Percentiles rank a stretch among this genome's conserved stretches.
These are phyloP conservation scores for Brettanomyces custersianus DNA, from an alignment of 805 yeast species.

Conservation along the genomic window DNA sequence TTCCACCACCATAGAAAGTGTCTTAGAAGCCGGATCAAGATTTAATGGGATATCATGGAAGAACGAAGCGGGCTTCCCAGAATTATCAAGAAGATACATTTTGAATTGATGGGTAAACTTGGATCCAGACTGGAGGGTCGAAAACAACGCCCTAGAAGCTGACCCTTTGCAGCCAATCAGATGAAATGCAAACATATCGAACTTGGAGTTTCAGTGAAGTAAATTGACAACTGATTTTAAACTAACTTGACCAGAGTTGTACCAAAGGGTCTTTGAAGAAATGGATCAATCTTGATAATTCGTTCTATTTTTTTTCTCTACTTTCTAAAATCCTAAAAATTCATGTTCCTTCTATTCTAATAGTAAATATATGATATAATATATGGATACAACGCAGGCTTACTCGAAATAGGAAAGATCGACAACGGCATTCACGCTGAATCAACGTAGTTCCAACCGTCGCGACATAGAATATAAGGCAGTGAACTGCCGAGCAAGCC, in stretches of 20 bases:
- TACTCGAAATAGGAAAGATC: too few species aligned
- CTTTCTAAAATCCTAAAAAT: too few species aligned
- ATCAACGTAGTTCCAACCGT: constrained; percentile 23
- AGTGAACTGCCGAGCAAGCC: constrained; percentile 25
- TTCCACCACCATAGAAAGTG: constrained; percentile 63
- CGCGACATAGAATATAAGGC: constrained; percentile 22
- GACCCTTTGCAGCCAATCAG: too few species aligned
- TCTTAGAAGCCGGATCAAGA: constrained; percentile 30
- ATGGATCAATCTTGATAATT: too few species aligned
- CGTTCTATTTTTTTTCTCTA: too few species aligned
- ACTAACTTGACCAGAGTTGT: too few species aligned
- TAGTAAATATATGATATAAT: too few species aligned
- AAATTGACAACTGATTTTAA: neutral
- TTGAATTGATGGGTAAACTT: constrained; percentile 32
- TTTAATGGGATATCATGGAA: constrained; percentile 67
- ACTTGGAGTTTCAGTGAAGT: neutral
- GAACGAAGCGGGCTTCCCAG: constrained; percentile 43
- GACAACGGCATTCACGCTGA: neutral
- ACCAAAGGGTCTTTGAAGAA: neutral
- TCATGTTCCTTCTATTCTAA: too few species aligned
- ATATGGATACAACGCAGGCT: too few species aligned
- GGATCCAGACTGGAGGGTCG: constrained; percentile 24
- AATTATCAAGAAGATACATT: constrained; percentile 33
- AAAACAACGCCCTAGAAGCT: constrained; percentile 7
- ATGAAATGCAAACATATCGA: neutral